Evolutionary conservation across 2,329 filamentous ascomycete genomes (phyloP), one percentile per base, ranked within the genome.

Genomic region (Penicillium sp.): DNA sequence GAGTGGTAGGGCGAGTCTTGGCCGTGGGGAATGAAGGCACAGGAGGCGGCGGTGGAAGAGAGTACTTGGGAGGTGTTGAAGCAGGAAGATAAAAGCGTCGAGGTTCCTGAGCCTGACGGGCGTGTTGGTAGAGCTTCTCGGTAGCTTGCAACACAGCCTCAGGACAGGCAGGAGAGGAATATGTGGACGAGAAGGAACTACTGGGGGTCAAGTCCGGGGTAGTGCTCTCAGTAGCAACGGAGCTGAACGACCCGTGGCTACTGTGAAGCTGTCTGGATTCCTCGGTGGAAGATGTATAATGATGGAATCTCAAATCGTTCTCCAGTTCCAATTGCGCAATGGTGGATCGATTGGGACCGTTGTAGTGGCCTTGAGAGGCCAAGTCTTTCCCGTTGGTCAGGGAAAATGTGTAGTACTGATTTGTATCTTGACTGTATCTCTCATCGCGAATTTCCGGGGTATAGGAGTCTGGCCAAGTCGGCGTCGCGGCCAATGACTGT

Each of bases 191-290:
- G 54, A 73, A 73, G 1, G 71, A 74, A 52, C 66, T 73, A 56
- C 70, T 73, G 0, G 71, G 71, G 0, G 70, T 74, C 33, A 74
- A 55, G 33, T 73, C 68, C 0, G 71, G 71, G 0, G 67, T 72
- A 4, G 58, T 60, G 23, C 49, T 60, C 50, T 70, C 69, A 10
- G 66, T 65, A 2, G 65, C 60, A 0, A 65, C 57, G 0, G 70
- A 72, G 55, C 69, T 69, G 54, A 67, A 72, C 3, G 70, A 73
- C 38, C 60, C 52, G 23, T 72, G 67, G 31, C 64, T 70, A 41
- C 67, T 60, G 44, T 71, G 64, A 4, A 59, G 39, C 18, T 58
- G 45, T 15, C 63, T 50, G 7, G 34, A 47, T 28, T 61, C 61
- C 52, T 66, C 65, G 6, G 57, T 58, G 0, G 62, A 65, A 1